Conservation (phyloP, 1,284 basidiomycete species). For the Lignosus rhinocerotis region DNA sequence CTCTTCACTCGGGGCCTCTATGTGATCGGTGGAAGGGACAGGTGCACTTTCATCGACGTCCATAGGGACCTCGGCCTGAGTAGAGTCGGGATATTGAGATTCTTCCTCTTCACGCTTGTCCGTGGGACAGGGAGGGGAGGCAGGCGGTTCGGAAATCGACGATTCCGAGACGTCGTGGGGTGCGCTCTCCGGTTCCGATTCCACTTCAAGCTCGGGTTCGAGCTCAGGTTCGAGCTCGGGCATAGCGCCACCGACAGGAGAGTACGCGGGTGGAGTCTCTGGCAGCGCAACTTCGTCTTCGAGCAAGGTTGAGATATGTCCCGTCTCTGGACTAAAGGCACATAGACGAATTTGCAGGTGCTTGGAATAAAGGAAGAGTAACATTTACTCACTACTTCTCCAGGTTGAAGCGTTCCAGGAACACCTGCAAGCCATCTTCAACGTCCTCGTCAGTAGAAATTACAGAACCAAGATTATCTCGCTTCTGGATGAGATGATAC, state of each 20-base stretch:
- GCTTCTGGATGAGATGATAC: conserved; percentile 59
- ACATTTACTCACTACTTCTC: conserved; percentile 43
- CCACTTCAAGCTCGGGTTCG: background rate
- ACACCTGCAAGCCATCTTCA: conserved; percentile 46
- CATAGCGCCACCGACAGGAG: conserved; percentile 8
- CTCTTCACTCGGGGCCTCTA: background rate
- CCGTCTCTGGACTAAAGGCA: conserved; percentile 38
- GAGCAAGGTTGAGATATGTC: conserved; percentile 35
- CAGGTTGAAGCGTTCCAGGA: conserved; percentile 56
- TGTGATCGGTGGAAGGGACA: background rate
- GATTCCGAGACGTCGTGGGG: conserved; percentile 20
- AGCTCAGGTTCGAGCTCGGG: background rate
- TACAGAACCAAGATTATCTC: conserved; percentile 44
- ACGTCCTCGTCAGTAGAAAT: conserved; percentile 40
- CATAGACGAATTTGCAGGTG: conserved; percentile 1
- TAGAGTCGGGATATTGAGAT: background rate
- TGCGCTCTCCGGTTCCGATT: background rate
- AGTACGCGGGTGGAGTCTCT: conserved; percentile 26
- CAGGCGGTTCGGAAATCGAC: conserved; percentile 26
- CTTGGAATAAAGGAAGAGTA: conserved; percentile 3
- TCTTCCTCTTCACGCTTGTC: background rate
- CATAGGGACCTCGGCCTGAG: conserved; percentile 15
- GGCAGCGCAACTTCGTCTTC: conserved; percentile 24
- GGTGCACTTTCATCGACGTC: conserved; percentile 21
- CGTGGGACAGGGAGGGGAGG: conserved; percentile 23